These are phyloP conservation scores for Myxozyma neglecta DNA, from an alignment of 805 yeast genomes.

Conservation along the genomic window DNA sequence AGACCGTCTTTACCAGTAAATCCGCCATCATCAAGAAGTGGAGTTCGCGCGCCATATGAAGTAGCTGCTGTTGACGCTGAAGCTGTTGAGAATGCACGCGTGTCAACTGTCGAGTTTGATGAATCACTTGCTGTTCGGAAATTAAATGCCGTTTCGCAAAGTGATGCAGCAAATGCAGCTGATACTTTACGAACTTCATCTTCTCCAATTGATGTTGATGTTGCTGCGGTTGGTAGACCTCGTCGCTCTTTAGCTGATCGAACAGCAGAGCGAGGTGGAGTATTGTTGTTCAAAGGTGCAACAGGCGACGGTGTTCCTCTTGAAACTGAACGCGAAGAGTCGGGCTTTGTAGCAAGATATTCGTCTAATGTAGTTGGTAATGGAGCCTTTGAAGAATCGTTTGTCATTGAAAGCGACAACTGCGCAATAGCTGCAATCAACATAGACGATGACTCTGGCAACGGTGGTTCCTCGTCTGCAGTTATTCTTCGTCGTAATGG, in stretches of 20 bases:
- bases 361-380: not conserved
- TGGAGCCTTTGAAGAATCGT: not conserved
- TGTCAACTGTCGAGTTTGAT: not conserved
- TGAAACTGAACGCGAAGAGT: not conserved
- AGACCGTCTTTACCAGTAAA: not conserved
- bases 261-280: not conserved
- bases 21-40: not conserved
- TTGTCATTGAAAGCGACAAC: slow-evolving; percentile 6
- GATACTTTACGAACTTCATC: slow-evolving; percentile 26
- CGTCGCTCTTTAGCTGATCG: slow-evolving; percentile 22
- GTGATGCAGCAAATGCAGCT: slow-evolving; percentile 27
- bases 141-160: slow-evolving; percentile 26
- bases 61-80: slow-evolving; percentile 20
- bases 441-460: slow-evolving; percentile 22
- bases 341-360: not conserved
- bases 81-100: slow-evolving; percentile 12
- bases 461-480: slow-evolving; percentile 13
- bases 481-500: not conserved
- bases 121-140: slow-evolving; percentile 15
- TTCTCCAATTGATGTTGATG: not conserved
- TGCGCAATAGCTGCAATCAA: slow-evolving; percentile 14
- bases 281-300: not conserved
- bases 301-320: not conserved
- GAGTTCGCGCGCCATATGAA: slow-evolving; percentile 7
- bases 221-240: not conserved